Conservation (phyloP, 2,329 filamentous ascomycete species). For the Aspergillus oerlinghausenensis region DNA sequence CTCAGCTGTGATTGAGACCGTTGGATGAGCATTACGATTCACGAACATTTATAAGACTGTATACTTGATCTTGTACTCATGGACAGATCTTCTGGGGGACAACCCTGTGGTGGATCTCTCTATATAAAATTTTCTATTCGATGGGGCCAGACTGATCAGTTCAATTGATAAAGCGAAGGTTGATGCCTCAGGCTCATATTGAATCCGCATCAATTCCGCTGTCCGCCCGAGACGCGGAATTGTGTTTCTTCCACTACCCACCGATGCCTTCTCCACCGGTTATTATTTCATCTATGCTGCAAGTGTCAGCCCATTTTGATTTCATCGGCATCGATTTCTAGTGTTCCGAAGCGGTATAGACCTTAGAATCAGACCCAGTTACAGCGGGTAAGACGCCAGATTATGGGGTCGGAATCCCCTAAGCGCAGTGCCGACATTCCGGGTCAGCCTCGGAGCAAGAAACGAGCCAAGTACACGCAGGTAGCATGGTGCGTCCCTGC, state of each 20-base stretch:
- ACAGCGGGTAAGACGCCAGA: neutral
- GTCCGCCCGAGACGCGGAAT: conserved; percentile 4
- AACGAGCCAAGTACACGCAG: conserved; percentile 34
- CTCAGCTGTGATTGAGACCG: conserved; percentile 21
- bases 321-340: neutral
- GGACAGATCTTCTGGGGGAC: neutral
- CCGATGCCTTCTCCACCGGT: neutral
- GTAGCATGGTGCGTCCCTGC: conserved; percentile 27
- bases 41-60: neutral
- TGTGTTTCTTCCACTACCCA: neutral
- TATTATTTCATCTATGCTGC: neutral
- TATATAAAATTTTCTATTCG: neutral
- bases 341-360: neutral
- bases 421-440: conserved; percentile 5
- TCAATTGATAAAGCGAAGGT: neutral
- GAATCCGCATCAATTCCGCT: neutral
- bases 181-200: neutral
- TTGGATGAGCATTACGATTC: neutral
- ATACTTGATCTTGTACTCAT: neutral
- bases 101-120: neutral
- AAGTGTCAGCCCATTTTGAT: neutral
- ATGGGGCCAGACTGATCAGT: neutral
- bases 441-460: conserved; percentile 21
- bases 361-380: neutral
- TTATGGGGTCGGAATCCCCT: conserved; percentile 9